Conservation (phyloP, 345 rosid genomes). For the Rhodamnia argentea region DNA sequence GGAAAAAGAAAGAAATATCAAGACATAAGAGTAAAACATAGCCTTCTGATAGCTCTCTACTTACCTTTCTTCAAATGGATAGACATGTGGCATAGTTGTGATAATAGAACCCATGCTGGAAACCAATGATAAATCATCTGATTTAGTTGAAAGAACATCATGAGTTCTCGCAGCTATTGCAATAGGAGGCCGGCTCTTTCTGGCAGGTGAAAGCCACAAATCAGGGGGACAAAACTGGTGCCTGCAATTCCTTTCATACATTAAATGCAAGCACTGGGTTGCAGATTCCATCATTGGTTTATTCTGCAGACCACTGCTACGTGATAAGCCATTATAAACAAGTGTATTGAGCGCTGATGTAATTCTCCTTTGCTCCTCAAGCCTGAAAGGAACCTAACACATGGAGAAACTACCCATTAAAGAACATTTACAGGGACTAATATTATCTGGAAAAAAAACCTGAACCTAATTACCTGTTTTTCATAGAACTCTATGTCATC, state of each 20-base stretch:
- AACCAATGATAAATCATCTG: constrained; percentile 35
- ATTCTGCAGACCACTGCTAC: constrained; percentile 30
- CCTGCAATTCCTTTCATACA: constrained; percentile 96
- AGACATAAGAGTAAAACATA: neutral
- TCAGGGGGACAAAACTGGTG: constrained; percentile 72
- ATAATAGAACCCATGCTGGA: constrained; percentile 61
- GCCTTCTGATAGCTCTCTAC: neutral
- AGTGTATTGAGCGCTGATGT: constrained; percentile 84
- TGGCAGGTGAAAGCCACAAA: constrained; percentile 96
- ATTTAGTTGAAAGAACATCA: constrained; percentile 43
- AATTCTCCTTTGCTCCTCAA: constrained; percentile 74
- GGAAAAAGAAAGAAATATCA: neutral
- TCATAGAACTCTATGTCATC: constrained; percentile 98
- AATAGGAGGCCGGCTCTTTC: constrained; percentile 67
- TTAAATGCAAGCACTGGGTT: constrained; percentile 77
- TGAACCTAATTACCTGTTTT: constrained; percentile 57
- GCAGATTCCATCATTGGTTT: constrained; percentile 78
- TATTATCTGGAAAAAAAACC: neutral
- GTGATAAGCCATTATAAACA: constrained; percentile 68
- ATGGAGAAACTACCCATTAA: constrained; percentile 1
- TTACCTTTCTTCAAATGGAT: constrained; percentile 97
- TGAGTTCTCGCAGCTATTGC: constrained; percentile 86
- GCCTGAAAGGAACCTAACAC: constrained; percentile 62
- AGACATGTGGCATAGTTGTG: constrained; percentile 74
- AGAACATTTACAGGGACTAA: neutral